Evolutionary conservation across 1,284 basidiomycete genomes (phyloP), one percentile per base, ranked within the genome.

Genomic region (Takashimella tepidaria): DNA sequence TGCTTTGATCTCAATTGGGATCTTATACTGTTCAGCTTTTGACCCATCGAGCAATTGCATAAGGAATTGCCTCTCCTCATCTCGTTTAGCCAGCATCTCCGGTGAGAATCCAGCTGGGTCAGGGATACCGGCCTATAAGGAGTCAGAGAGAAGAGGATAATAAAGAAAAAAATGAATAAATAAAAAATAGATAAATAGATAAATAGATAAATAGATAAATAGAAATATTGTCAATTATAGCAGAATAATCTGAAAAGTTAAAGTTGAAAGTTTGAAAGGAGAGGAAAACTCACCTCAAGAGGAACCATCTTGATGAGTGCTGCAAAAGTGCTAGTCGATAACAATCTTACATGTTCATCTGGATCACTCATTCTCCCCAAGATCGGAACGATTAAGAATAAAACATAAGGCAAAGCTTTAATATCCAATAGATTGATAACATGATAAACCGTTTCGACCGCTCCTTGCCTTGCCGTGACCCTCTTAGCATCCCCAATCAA

Each of bases 281-380:
- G n/a, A 21, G 27, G 10, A 5, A 13, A 16, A 63, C 79, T 60
- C 56, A 90, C 89, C 81, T 98, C 96, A 1, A 99, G 81, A 3
- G 96, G 96, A 5, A 98, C 92, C 87, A 99, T 95, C 79, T 98
- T 98, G 63, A 99, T 89, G n/a, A 99, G 79, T 2, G 91, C 88
- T 0, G 96, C 96, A 71, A 99, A 99, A 0, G 93, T 96, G 68
- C 92, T 92, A 6, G 96, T 98, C 0, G 96, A 88, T 4, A 92
- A 85, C 40, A 95, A 84, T 20, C 96, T 86, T 46, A 96, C 87
- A 57, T 89, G 86, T 60, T 95, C 91, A 68, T 98, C 87, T 3
- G 84, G 72, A 74, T 99, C 96, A 61, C 92, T 97, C 96, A 98
- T 98, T 31, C 96, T 83, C 6, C 96, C 96, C 8, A 99, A 84